Evolutionary conservation across 768 basidiomycete genomes (phyloP).

Genomic region (Thelephora aurantiotincta): DNA sequence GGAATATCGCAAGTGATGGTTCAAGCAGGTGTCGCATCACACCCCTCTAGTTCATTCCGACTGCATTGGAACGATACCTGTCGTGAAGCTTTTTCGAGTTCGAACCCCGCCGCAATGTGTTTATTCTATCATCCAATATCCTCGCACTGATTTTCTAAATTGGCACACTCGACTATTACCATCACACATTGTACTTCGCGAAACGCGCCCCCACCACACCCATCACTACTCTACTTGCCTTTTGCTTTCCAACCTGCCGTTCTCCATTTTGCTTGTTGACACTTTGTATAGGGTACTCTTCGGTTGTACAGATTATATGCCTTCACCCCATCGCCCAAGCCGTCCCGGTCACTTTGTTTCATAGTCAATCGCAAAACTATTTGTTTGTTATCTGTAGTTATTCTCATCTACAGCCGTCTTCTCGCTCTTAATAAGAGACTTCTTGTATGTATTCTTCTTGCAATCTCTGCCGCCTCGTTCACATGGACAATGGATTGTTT

Average conservation of each 20-base stretch:
- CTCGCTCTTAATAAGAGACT: too few relatives aligned
- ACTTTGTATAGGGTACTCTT: slow-evolving; percentile 38
- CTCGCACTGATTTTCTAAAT: background rate
- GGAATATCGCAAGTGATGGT: slow-evolving; percentile 5
- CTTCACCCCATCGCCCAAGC: slow-evolving; percentile 18
- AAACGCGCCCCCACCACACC: slow-evolving; percentile 29
- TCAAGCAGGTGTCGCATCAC: background rate
- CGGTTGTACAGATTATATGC: slow-evolving; percentile 43
- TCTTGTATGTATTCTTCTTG: too few relatives aligned
- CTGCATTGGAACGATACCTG: background rate
- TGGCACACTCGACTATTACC: slow-evolving; percentile 21
- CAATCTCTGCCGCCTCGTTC: too few relatives aligned
- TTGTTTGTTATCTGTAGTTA: slow-evolving; percentile 1
- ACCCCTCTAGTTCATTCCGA: slow-evolving; percentile 1
- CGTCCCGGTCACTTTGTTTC: slow-evolving; percentile 39
- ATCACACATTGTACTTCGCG: slow-evolving; percentile 54
- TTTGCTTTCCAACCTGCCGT: slow-evolving; percentile 22
- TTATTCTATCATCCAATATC: slow-evolving; percentile 5
- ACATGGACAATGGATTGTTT: too few relatives aligned
- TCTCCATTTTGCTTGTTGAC: slow-evolving; percentile 18
- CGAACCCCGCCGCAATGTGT: slow-evolving; percentile 12
- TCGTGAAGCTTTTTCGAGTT: background rate
- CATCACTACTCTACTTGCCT: slow-evolving; percentile 26
- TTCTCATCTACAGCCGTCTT: background rate
- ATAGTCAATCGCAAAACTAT: slow-evolving; percentile 24